Conservation (phyloP, 371 early-diverging fungal species). For the Apophysomyces elegans region DNA sequence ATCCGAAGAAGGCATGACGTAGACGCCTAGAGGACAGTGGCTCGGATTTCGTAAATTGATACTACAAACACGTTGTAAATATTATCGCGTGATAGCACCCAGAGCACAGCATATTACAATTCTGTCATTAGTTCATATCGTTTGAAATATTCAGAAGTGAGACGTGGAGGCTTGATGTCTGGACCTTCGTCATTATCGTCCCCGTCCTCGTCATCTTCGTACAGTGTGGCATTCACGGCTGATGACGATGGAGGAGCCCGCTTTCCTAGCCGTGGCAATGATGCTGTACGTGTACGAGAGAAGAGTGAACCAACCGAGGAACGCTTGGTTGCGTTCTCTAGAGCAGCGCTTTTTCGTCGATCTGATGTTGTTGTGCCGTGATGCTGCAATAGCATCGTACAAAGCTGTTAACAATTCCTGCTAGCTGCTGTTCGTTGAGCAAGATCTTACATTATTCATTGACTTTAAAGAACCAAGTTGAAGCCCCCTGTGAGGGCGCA, state of each 20-base stretch:
- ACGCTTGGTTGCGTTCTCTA: not conserved
- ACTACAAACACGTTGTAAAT: slow-evolving; percentile 39
- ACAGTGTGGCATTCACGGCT: not conserved
- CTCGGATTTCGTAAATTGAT: slow-evolving; percentile 76
- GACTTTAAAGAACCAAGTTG: slow-evolving; percentile 2
- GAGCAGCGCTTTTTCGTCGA: not conserved
- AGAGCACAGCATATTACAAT: slow-evolving; percentile 1
- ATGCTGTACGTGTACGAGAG: slow-evolving; percentile 1
- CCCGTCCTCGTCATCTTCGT: slow-evolving; percentile 23
- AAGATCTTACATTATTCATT: slow-evolving; percentile 8
- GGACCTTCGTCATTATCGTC: slow-evolving; percentile 24
- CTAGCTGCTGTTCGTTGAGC: not conserved
- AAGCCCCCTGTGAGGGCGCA: not conserved
- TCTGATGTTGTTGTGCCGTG: not conserved
- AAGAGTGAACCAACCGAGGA: slow-evolving; percentile 46
- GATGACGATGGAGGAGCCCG: not conserved
- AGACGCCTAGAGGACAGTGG: slow-evolving; percentile 86
- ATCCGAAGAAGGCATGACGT: slow-evolving; percentile 83
- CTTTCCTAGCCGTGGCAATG: not conserved
- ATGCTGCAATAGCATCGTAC: not conserved
- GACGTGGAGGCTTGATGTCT: slow-evolving; percentile 19
- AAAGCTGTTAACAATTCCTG: not conserved
- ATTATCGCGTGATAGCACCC: not conserved
- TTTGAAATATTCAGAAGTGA: slow-evolving; percentile 36
- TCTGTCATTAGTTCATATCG: slow-evolving; percentile 58